Conservation (phyloP, 352 stramenopile genomes). For the Phytophthora brassicae region DNA sequence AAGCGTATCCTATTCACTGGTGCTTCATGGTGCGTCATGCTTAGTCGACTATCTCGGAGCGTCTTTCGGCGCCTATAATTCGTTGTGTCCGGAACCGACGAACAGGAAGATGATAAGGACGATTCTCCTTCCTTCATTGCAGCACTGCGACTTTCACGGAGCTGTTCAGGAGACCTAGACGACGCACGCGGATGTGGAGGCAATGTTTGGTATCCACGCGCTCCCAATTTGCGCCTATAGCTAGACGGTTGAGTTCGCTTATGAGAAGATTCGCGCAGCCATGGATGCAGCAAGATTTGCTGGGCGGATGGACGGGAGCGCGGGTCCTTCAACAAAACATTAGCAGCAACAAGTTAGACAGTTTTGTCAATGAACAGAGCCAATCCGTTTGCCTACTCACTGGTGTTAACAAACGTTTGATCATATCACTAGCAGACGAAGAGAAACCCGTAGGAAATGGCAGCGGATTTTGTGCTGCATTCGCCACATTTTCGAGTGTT, state of each 20-base stretch:
- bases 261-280: constrained; percentile 39
- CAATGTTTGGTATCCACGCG: constrained; percentile 6
- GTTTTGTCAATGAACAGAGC: background rate
- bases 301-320: constrained; percentile 40
- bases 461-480: constrained; percentile 42
- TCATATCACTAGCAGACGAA: constrained; percentile 53
- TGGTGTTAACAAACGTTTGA: constrained; percentile 56
- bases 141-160: constrained; percentile 18
- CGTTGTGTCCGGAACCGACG: constrained; percentile 3
- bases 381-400: constrained; percentile 22
- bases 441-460: constrained; percentile 60
- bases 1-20: constrained; percentile 7
- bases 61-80: constrained; percentile 8
- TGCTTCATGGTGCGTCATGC: constrained; percentile 1
- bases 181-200: constrained; percentile 24
- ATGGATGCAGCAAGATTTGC: constrained; percentile 60
- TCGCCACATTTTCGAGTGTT: constrained; percentile 71
- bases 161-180: constrained; percentile 18
- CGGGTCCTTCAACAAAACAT: constrained; percentile 37
- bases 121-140: constrained; percentile 21
- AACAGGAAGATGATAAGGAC: constrained; percentile 19
- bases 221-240: constrained; percentile 17
- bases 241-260: constrained; percentile 14
- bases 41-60: constrained; percentile 14
- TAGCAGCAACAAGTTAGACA: background rate